phyloP scores from a whole-genome alignment of 2,329 filamentous ascomycete species.

The Colletotrichum musae region DNA sequence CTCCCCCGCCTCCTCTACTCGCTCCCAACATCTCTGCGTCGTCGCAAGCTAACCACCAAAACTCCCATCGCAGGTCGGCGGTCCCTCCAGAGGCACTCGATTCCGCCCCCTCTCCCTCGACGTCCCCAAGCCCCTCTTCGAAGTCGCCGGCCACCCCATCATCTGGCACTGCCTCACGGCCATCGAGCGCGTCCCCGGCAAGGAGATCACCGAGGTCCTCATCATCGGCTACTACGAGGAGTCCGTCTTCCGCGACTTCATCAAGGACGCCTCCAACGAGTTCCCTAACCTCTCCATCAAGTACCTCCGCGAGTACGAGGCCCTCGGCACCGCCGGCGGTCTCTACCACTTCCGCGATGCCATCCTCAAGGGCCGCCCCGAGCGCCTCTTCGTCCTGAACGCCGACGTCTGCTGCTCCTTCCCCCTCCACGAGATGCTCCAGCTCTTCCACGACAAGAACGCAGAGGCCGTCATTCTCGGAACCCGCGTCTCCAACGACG shows the following conservation, averaged over 20 bases:
- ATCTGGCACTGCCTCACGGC: constrained; percentile 97
- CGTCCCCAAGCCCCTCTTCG: constrained; percentile 98
- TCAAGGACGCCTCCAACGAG: constrained; percentile 88
- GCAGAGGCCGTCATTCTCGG: constrained; percentile 97
- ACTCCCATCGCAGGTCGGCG: constrained; percentile 79
- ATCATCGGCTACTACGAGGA: constrained; percentile 99
- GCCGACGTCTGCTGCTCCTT: constrained; percentile 99
- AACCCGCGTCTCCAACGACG: constrained; percentile 90
- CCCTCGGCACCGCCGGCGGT: constrained; percentile 93
- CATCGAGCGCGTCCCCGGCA: constrained; percentile 88
- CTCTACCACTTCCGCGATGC: constrained; percentile 99
- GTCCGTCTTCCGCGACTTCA: constrained; percentile 96
- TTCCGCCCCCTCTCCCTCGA: constrained; percentile 97
- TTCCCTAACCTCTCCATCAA: constrained; percentile 92
- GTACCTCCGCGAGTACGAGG: constrained; percentile 98
- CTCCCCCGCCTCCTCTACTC: constrained; percentile 41
- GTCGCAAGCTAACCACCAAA: constrained; percentile 46
- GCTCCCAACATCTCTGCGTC: constrained; percentile 7
- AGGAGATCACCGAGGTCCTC: constrained; percentile 89
- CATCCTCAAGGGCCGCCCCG: constrained; percentile 94
- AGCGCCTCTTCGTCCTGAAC: constrained; percentile 97
- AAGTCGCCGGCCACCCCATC: constrained; percentile 97
- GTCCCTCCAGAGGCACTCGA: constrained; percentile 93
- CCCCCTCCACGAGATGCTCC: constrained; percentile 95
- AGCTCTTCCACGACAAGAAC: constrained; percentile 93